Evolutionary conservation across 768 basidiomycete genomes (phyloP).

Genomic region (Rubroboletus pulcherrimus): DNA sequence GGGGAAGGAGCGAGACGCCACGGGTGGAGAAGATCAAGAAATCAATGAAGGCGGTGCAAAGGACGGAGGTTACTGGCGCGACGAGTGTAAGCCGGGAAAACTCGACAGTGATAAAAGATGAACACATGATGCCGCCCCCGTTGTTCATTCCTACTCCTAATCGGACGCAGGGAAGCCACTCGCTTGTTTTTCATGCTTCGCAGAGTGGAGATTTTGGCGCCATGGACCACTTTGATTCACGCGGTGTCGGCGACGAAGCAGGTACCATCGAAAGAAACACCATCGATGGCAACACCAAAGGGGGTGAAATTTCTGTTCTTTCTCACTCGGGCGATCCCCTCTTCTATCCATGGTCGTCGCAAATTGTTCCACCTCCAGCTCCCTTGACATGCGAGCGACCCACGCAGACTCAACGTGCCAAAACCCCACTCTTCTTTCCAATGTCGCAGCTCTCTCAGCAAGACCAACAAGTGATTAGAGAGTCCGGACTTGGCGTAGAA

Average conservation of each 20-base stretch:
- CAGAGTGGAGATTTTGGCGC: constrained; percentile 17
- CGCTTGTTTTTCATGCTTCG: constrained; percentile 11
- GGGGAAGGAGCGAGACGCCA: constrained; percentile 33
- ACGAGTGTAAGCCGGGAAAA: constrained; percentile 9
- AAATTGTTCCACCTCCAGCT: constrained; percentile 8
- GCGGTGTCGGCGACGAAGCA: not conserved
- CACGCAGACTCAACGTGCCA: constrained; percentile 7
- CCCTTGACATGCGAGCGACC: not conserved
- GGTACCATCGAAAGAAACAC: not conserved
- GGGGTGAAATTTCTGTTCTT: not conserved
- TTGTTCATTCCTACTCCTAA: constrained; percentile 16
- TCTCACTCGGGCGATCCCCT: constrained; percentile 15
- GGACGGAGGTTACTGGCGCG: constrained; percentile 21
- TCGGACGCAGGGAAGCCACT: constrained; percentile 9
- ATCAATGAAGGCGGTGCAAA: constrained; percentile 36
- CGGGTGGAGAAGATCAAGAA: constrained; percentile 44
- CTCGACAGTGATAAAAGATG: constrained; percentile 14
- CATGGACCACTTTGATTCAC: constrained; percentile 7
- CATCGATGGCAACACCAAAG: constrained; percentile 5
- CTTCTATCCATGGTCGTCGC: constrained; percentile 27
- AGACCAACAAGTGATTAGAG: constrained; percentile 49
- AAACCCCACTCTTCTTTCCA: constrained; percentile 40
- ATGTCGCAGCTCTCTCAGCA: constrained; percentile 60
- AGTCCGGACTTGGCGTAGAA: constrained; percentile 65
- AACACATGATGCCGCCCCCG: constrained; percentile 42